Evolutionary conservation across 768 basidiomycete species (phyloP).

Genomic region (Pilatotrama ljubarskyi): DNA sequence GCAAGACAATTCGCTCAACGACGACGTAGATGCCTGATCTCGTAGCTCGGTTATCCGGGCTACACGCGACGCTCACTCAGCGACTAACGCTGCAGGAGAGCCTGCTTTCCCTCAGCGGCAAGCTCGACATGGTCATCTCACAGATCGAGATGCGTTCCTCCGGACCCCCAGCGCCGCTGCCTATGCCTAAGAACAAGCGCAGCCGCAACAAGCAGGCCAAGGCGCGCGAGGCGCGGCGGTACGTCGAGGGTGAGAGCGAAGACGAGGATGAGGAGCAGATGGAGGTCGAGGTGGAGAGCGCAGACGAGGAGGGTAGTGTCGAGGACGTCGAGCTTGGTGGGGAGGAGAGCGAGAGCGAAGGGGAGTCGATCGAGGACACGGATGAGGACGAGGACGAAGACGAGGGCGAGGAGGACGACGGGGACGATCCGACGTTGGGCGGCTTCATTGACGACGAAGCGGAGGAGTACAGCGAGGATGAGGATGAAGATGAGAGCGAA

Average conservation of each 20-base stretch:
- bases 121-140: slow-evolving; percentile 90
- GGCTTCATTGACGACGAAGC: slow-evolving; percentile 63
- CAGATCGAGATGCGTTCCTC: slow-evolving; percentile 90
- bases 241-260: slow-evolving; percentile 82
- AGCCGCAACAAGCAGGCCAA: slow-evolving; percentile 40
- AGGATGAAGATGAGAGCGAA: slow-evolving; percentile 45
- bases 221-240: slow-evolving; percentile 42
- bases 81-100: slow-evolving; percentile 83
- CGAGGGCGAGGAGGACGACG: slow-evolving; percentile 46
- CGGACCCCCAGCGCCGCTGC: slow-evolving; percentile 58
- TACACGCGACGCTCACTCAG: slow-evolving; percentile 79
- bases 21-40: slow-evolving; percentile 84
- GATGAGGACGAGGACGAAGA: slow-evolving; percentile 59
- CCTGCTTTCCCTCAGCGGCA: slow-evolving; percentile 81
- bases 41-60: slow-evolving; percentile 78
- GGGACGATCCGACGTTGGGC: slow-evolving; percentile 50
- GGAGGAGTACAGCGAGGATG: slow-evolving; percentile 49
- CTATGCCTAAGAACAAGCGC: slow-evolving; percentile 33
- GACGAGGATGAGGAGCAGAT: slow-evolving; percentile 58
- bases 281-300: slow-evolving; percentile 62
- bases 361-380: slow-evolving; percentile 44
- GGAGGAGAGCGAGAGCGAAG: slow-evolving; percentile 49
- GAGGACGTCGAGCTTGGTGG: slow-evolving; percentile 79
- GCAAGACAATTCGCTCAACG: background rate
- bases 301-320: slow-evolving; percentile 70